Conservation (phyloP, 2,329 filamentous ascomycete species). For the Monilinia aucupariae region DNA sequence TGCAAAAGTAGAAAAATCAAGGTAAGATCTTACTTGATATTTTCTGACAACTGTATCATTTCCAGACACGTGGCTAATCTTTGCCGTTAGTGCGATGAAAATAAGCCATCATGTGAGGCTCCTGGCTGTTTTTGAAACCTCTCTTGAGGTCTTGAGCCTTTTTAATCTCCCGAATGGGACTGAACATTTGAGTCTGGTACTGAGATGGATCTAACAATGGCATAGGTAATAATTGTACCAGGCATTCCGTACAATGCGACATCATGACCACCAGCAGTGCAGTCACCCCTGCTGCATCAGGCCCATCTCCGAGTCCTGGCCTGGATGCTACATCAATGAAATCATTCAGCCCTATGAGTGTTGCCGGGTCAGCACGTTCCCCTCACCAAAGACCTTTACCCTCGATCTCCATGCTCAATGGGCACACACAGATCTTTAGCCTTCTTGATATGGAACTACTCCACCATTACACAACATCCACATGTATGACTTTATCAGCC, state of each 20-base stretch:
- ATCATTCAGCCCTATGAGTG: constrained; percentile 11
- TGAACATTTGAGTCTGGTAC: too few species aligned
- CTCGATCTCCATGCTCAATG: background rate
- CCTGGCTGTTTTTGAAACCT: too few species aligned
- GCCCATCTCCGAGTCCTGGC: background rate
- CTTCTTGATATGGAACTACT: constrained; percentile 47
- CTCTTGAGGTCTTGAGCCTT: too few species aligned
- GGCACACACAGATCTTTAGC: background rate
- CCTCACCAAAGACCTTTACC: constrained; percentile 5
- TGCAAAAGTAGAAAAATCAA: constrained; percentile 42
- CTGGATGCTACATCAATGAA: background rate
- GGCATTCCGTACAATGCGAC: constrained; percentile 39
- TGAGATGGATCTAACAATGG: background rate
- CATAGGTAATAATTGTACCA: constrained; percentile 37
- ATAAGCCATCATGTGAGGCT: constrained; percentile 35
- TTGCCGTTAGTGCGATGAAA: constrained; percentile 38
- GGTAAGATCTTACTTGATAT: constrained; percentile 28
- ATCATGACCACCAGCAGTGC: background rate
- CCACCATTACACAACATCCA: constrained; percentile 48
- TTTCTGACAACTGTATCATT: background rate
- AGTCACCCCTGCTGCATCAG: background rate
- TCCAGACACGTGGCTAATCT: background rate
- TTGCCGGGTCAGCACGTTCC: background rate
- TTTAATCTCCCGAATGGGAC: too few species aligned
- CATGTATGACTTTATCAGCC: constrained; percentile 43